Evolutionary conservation across 163 green algal genomes (phyloP).

Genomic region (Volvox carteri): DNA sequence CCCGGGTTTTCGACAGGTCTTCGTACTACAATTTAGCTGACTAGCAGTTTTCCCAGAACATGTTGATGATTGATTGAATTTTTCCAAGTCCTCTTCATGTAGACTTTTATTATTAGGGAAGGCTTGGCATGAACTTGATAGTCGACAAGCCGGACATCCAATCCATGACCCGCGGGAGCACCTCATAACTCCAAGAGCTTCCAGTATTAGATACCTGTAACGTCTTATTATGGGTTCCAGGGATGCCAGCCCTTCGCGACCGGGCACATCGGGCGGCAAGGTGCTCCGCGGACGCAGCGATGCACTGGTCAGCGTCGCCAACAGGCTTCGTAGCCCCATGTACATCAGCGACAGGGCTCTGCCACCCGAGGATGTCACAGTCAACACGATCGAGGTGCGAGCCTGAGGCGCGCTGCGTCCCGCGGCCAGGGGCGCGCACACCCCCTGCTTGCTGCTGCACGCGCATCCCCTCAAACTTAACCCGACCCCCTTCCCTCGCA

Average conservation of each 20-base stretch:
- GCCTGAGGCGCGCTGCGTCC: background rate
- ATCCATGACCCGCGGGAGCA: background rate
- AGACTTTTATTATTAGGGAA: background rate
- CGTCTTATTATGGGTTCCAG: background rate
- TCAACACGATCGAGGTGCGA: constrained; percentile 56
- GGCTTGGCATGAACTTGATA: background rate
- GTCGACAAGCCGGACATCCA: background rate
- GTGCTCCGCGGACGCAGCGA: constrained; percentile 29
- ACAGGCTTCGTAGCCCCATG: constrained; percentile 52
- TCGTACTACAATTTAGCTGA: constrained; percentile 5
- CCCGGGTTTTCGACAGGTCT: background rate
- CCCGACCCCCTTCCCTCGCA: no score
- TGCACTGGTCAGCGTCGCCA: constrained; percentile 49
- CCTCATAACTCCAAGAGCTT: background rate
- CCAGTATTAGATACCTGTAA: background rate
- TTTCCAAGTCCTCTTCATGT: background rate
- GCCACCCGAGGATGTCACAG: constrained; percentile 52
- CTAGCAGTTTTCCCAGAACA: background rate
- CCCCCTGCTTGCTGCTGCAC: background rate
- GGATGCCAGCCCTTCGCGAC: constrained; percentile 1
- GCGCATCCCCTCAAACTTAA: background rate
- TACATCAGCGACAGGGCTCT: constrained; percentile 54
- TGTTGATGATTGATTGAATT: background rate
- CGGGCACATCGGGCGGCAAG: constrained; percentile 30
- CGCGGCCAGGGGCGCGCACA: background rate